These are phyloP conservation scores for Aspergillus aculeatinus DNA, from an alignment of 2,329 filamentous ascomycete genomes.

Conservation along the genomic window DNA sequence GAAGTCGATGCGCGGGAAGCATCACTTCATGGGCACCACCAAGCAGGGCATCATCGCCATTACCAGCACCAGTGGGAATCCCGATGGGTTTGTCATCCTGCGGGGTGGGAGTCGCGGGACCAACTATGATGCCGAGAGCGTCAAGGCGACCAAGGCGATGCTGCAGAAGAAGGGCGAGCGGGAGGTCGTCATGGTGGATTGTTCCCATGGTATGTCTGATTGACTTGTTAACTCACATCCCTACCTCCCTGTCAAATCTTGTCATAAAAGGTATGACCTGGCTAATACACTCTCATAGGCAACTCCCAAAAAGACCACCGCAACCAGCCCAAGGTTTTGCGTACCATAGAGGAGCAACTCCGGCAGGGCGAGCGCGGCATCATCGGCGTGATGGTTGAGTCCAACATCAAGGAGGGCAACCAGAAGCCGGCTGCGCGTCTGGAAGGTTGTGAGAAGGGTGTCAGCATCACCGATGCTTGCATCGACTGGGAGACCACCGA, in stretches of 20 bases:
- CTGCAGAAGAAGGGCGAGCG: constrained; percentile 78
- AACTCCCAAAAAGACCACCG: constrained; percentile 96
- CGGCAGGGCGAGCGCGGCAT: constrained; percentile 81
- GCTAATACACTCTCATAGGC: constrained; percentile 33
- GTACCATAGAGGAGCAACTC: constrained; percentile 77
- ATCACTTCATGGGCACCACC: constrained; percentile 97
- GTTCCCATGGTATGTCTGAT: constrained; percentile 67
- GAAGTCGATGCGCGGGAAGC: constrained; percentile 62
- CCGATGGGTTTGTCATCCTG: constrained; percentile 94
- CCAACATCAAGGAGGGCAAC: constrained; percentile 86
- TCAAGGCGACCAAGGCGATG: constrained; percentile 73
- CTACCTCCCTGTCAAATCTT: no score
- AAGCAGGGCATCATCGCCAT: constrained; percentile 96
- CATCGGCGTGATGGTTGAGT: constrained; percentile 97
- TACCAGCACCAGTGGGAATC: constrained; percentile 85
- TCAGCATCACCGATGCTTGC: constrained; percentile 93
- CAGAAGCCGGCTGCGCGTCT: constrained; percentile 82
- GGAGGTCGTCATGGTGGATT: constrained; percentile 94
- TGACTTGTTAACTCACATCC: background rate
- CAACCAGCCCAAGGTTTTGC: constrained; percentile 91
- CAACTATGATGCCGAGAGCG: constrained; percentile 85
- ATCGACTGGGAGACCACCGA: constrained; percentile 89
- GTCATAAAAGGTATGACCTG: no score
- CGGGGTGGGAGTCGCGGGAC: constrained; percentile 86
- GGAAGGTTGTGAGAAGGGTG: constrained; percentile 74